Conservation (phyloP, 2,329 filamentous ascomycete genomes). For the Coniochaeta sp. region DNA sequence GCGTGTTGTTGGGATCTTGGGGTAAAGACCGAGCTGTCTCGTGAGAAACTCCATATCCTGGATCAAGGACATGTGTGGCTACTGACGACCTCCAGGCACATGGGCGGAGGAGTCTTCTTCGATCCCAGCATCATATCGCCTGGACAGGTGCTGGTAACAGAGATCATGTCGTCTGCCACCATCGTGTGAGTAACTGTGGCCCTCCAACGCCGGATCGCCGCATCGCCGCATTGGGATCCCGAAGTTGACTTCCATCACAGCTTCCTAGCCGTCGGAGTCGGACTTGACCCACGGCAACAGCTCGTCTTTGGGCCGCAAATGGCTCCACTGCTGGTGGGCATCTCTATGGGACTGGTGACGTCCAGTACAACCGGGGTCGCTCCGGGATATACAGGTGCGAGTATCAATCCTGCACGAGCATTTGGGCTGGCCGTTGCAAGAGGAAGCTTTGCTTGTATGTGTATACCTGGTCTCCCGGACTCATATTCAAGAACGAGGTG, state of each 20-base stretch:
- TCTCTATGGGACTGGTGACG: constrained; percentile 25
- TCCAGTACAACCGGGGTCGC: constrained; percentile 29
- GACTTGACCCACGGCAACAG: constrained; percentile 43
- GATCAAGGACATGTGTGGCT: background rate
- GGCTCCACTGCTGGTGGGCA: constrained; percentile 39
- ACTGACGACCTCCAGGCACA: constrained; percentile 4
- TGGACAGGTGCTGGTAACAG: constrained; percentile 36
- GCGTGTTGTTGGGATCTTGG: constrained; percentile 28
- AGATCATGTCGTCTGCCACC: constrained; percentile 34
- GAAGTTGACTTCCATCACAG: background rate
- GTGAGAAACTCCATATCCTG: background rate
- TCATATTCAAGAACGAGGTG: constrained; percentile 7
- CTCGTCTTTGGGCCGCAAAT: constrained; percentile 40
- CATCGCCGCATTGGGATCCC: background rate
- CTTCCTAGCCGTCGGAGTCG: constrained; percentile 42
- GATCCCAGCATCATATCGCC: constrained; percentile 19
- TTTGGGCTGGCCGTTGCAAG: constrained; percentile 34
- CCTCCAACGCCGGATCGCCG: no score
- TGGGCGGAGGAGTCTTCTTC: constrained; percentile 21
- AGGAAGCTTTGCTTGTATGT: constrained; percentile 5
- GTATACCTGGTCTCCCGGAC: no score
- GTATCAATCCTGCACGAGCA: constrained; percentile 36
- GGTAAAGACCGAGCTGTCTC: constrained; percentile 19
- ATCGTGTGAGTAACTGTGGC: constrained; percentile 23
- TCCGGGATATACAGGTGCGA: constrained; percentile 32